Conservation (phyloP, 1,284 basidiomycete species). For the Papiliotrema terrestris region DNA sequence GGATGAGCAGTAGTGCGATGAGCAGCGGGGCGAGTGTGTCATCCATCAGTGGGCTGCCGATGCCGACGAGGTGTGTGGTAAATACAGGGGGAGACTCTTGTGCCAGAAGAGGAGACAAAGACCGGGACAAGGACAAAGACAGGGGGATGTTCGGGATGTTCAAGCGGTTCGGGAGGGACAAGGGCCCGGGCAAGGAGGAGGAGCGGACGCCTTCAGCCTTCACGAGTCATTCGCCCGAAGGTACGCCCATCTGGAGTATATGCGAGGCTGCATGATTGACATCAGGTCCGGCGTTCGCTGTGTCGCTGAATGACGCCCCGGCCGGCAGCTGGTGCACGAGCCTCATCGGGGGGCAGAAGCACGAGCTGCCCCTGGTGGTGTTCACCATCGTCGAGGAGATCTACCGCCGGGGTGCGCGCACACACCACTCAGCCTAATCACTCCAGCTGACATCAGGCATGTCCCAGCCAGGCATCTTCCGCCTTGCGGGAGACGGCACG, state of each 20-base stretch:
- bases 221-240: constrained; percentile 2
- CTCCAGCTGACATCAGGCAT: constrained; percentile 28
- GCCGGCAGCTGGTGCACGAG: constrained; percentile 37
- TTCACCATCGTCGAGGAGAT: constrained; percentile 47
- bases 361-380: constrained; percentile 42
- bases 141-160: constrained; percentile 25
- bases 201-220: neutral
- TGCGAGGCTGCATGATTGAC: neutral
- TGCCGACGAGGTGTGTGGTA: neutral
- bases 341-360: constrained; percentile 42
- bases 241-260: neutral
- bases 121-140: neutral
- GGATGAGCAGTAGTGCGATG: neutral
- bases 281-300: constrained; percentile 32
- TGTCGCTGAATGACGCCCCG: constrained; percentile 27
- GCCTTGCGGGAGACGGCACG: constrained; percentile 34
- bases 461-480: constrained; percentile 41
- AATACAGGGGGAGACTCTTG: neutral
- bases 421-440: neutral
- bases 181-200: constrained; percentile 5
- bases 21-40: neutral
- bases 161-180: constrained; percentile 14
- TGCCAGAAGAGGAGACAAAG: neutral
- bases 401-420: constrained; percentile 36
- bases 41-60: constrained; percentile 1